Percentiles rank a stretch among this genome's conserved stretches.
Conservation (phyloP, 306 rosid species). For the Arachis hypogaea region DNA sequence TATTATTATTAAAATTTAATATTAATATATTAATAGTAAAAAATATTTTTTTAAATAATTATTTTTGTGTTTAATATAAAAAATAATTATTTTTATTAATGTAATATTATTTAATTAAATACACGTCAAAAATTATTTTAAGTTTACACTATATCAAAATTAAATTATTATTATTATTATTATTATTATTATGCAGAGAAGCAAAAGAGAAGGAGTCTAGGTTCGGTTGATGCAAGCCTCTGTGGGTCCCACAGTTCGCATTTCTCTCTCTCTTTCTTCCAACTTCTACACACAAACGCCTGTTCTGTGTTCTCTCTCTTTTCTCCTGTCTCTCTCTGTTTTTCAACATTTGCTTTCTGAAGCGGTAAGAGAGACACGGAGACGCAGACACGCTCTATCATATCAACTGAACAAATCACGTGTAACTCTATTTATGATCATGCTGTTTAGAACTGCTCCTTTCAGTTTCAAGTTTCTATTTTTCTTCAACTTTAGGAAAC, state of each 20-base stretch:
- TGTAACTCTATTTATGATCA: background rate
- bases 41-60: too few species aligned
- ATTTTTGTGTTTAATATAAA: too few species aligned
- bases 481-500: background rate
- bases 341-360: slow-evolving; percentile 3
- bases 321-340: background rate
- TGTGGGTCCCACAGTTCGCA: slow-evolving; percentile 45
- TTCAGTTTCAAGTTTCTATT: background rate
- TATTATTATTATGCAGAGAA: background rate
- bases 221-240: slow-evolving; percentile 53
- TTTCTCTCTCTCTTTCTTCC: background rate
- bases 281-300: background rate
- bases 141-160: too few species aligned
- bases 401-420: too few species aligned
- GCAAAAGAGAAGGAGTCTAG: slow-evolving; percentile 34
- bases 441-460: background rate
- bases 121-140: too few species aligned
- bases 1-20: too few species aligned
- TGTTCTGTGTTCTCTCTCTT: background rate
- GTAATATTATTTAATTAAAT: too few species aligned
- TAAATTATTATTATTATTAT: too few species aligned
- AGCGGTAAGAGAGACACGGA: background rate
- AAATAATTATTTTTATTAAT: too few species aligned
- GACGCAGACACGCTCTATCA: background rate
- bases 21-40: too few species aligned